Conservation (phyloP, 306 rosid genomes). For the Quercus rubra region DNA sequence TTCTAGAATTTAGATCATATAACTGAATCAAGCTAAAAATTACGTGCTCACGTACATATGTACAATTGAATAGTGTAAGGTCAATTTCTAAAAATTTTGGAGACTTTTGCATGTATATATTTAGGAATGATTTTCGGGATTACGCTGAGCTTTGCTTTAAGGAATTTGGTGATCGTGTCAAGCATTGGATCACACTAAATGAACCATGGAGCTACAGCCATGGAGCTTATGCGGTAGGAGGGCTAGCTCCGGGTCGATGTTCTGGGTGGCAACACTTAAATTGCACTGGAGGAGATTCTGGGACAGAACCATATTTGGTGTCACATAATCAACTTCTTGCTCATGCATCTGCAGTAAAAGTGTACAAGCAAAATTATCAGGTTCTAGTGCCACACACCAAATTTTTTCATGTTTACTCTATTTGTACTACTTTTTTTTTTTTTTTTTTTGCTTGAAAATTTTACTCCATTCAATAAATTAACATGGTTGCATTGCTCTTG, state of each 20-base stretch:
- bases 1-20: no score
- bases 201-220: slow-evolving; percentile 27
- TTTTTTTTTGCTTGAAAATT: no score
- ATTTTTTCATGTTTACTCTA: no score
- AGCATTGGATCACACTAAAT: slow-evolving; percentile 40
- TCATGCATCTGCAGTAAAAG: slow-evolving; percentile 21
- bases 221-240: slow-evolving; percentile 21
- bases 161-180: slow-evolving; percentile 13
- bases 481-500: no score
- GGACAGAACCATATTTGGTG: slow-evolving; percentile 53
- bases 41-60: no score
- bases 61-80: no score
- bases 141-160: slow-evolving; percentile 30
- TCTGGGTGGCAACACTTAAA: no score
- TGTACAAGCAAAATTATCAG: not conserved
- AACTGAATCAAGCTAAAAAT: no score
- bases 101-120: not conserved
- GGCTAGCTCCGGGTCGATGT: slow-evolving; percentile 12
- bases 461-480: no score
- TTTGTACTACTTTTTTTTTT: no score
- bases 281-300: slow-evolving; percentile 40
- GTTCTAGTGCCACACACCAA: no score
- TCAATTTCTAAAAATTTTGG: no score
- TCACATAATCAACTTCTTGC: not conserved
- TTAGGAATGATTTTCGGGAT: slow-evolving; percentile 28